Evolutionary conservation across 106 monocot species (phyloP), one percentile per base, ranked within the genome.

Genomic region (Acorus gramineus): DNA sequence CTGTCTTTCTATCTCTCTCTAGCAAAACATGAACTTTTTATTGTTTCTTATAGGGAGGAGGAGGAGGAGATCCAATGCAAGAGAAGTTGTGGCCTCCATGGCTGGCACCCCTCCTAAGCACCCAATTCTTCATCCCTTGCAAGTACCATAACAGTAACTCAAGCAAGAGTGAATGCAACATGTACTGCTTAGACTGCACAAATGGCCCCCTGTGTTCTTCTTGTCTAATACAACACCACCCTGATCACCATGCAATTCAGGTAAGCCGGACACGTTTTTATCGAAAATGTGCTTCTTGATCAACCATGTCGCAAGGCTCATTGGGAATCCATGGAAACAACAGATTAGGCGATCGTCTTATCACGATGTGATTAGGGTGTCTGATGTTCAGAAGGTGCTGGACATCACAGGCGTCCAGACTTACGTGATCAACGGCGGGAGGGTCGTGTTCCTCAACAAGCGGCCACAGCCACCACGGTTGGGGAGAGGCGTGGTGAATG

Each of bases 321-420:
- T 50, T 4, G 28, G 28, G 28, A 28, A 28, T 28, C 28, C 28
- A 28, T 28, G 28, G 42, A 61, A 7, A 46, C 9, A 8, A 7
- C 65, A 74, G 74, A 74, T 74, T 60, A 28, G 66, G 44, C 42
- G 74, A 9, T 74, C 74, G 0, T 74, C 74, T 2, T 74, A 74
- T 60, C 74, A 74, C 49, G 66, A 74, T 9, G 74, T 74, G 52
- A 61, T 74, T 42, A 50, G 74, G 42, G 74, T 66, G 53, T 50
- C 50, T 11, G 74, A 74, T 52, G 67, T 74, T 54, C 74, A 74
- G 60, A 74, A 46, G 74, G 47, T 65, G 44, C 53, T 74, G 10
- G 74, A 74, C 60, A 53, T 74, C 51, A n/a, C 59, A 5, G 74
- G 66, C 11, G 66, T 74, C n/a, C 66, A 74, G 53, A 74, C 74